These are phyloP conservation scores for Coemansia asiatica DNA, from an alignment of 192 early-diverging fungal genomes.

Conservation along the genomic window DNA sequence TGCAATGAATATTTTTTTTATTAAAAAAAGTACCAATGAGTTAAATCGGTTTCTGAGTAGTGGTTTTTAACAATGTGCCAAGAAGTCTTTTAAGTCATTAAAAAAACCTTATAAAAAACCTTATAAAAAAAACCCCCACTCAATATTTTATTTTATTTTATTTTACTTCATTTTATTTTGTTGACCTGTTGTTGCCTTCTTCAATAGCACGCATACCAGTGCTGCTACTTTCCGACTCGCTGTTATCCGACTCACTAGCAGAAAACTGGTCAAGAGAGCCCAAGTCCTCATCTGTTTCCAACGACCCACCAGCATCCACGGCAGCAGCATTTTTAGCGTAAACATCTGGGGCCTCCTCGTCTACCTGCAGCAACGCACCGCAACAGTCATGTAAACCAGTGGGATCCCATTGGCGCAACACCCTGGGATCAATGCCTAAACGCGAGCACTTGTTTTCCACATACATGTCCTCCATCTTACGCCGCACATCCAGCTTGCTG, in stretches of 20 bases:
- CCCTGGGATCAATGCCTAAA: constrained; percentile 31
- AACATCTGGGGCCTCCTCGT: neutral
- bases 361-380: neutral
- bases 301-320: neutral
- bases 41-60: too few species aligned
- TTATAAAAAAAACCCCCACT: too few species aligned
- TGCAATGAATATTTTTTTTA: too few species aligned
- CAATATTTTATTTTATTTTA: too few species aligned
- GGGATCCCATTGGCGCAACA: constrained; percentile 37
- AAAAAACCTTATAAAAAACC: too few species aligned
- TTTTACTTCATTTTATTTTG: too few species aligned
- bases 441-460: constrained; percentile 23
- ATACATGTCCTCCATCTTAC: constrained; percentile 25
- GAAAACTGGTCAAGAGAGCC: neutral
- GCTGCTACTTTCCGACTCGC: neutral
- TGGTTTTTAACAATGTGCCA: too few species aligned
- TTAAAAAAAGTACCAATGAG: too few species aligned
- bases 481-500: constrained; percentile 12
- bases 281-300: neutral
- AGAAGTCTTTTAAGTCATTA: too few species aligned
- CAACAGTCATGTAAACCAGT: constrained; percentile 19
- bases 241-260: constrained; percentile 13
- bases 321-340: neutral
- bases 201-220: neutral
- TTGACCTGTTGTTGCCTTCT: neutral